Percentiles rank a stretch among this genome's conserved stretches.
Conservation (phyloP, 176 grass and related monocot species). For the Alloteropsis semialata region DNA sequence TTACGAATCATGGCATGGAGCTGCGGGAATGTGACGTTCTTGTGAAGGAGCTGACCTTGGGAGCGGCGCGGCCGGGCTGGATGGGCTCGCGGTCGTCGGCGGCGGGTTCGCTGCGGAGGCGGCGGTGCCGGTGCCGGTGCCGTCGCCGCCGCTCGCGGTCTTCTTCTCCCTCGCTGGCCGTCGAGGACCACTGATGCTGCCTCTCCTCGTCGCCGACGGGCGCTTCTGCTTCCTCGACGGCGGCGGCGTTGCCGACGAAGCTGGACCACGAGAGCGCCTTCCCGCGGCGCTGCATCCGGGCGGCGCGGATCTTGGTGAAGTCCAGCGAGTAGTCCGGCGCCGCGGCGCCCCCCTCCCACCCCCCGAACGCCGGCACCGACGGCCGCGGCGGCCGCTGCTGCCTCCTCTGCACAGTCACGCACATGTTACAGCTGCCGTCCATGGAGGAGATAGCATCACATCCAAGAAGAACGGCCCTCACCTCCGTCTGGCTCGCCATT, state of each 20-base stretch:
- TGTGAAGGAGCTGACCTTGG: slow-evolving; percentile 26
- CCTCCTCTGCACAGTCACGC: not conserved
- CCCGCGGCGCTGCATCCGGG: slow-evolving; percentile 53
- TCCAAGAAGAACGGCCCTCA: not conserved
- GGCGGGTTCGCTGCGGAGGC: not conserved
- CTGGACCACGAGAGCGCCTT: slow-evolving; percentile 52
- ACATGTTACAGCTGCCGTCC: too few relatives aligned
- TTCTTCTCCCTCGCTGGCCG: not conserved
- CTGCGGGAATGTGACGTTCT: not conserved
- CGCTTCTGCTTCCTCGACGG: not conserved
- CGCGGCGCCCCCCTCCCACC: slow-evolving; percentile 44
- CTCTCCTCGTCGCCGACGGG: not conserved
- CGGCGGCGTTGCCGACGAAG: slow-evolving; percentile 7
- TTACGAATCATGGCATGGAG: not conserved
- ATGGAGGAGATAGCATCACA: too few relatives aligned
- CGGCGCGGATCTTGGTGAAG: slow-evolving; percentile 69
- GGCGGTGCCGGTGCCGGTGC: slow-evolving; percentile 17
- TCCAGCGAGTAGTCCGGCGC: slow-evolving; percentile 66
- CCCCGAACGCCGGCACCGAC: slow-evolving; percentile 76
- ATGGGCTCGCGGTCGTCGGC: slow-evolving; percentile 17
- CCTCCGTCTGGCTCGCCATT: not conserved
- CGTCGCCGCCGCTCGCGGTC: not conserved
- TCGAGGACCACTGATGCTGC: not conserved
- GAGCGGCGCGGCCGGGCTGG: not conserved
- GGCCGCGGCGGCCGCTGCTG: slow-evolving; percentile 21